phyloP scores from a whole-genome alignment of 495 filamentous ascomycete species.

The Parathielavia hyrcaniae region DNA sequence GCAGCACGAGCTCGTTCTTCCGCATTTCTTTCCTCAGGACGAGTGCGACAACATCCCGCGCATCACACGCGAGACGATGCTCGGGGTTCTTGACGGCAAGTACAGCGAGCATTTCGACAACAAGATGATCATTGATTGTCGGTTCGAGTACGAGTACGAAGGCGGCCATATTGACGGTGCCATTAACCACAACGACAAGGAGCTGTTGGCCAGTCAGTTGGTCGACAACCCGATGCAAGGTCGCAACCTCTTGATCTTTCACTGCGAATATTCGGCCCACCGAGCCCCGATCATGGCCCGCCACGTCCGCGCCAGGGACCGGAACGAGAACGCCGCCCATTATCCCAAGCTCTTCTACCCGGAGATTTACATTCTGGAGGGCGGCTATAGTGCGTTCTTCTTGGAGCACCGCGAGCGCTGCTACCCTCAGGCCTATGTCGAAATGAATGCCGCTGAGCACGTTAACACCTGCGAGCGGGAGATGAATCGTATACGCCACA shows the following conservation, averaged over 20 bases:
- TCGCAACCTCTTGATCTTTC: slow-evolving; percentile 78
- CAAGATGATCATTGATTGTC: slow-evolving; percentile 84
- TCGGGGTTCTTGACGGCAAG: slow-evolving; percentile 80
- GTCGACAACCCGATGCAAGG: slow-evolving; percentile 59
- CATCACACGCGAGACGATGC: slow-evolving; percentile 70
- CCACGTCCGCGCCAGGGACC: slow-evolving; percentile 80
- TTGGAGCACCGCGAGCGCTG: slow-evolving; percentile 67
- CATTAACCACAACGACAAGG: slow-evolving; percentile 93
- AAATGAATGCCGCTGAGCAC: slow-evolving; percentile 88
- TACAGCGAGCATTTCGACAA: slow-evolving; percentile 68
- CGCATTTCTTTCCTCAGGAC: slow-evolving; percentile 77
- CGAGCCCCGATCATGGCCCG: slow-evolving; percentile 95
- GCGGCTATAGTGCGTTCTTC: slow-evolving; percentile 94
- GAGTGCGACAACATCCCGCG: slow-evolving; percentile 79
- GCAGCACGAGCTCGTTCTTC: slow-evolving; percentile 62
- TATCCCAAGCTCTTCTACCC: slow-evolving; percentile 90
- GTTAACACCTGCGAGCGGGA: slow-evolving; percentile 87
- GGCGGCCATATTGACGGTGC: slow-evolving; percentile 92
- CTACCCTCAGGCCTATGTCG: slow-evolving; percentile 89
- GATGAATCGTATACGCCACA: slow-evolving; percentile 73
- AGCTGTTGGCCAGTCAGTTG: slow-evolving; percentile 67
- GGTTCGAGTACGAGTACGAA: slow-evolving; percentile 97
- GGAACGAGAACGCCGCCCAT: slow-evolving; percentile 66
- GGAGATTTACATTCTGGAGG: slow-evolving; percentile 93
- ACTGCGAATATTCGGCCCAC: slow-evolving; percentile 98